Evolutionary conservation across 176 grass and related monocot genomes (phyloP).

Genomic region (Eragrostis nindensis): DNA sequence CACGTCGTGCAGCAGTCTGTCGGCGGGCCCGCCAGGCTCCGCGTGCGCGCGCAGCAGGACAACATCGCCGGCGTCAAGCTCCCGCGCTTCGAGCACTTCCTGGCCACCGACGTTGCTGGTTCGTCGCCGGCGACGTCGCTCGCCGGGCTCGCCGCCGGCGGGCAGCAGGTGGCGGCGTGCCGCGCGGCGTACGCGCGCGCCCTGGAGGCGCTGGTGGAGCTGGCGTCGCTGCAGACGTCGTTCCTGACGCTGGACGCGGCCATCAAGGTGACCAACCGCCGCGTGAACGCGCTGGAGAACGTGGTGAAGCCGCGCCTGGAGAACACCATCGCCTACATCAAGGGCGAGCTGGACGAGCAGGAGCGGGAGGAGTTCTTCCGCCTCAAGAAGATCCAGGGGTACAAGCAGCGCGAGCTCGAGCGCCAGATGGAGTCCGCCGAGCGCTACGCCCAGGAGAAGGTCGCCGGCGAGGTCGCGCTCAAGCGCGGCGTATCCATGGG

Average conservation of each 20-base stretch:
- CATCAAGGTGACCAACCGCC: constrained; percentile 83
- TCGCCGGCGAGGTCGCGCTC: constrained; percentile 50
- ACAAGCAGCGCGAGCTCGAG: constrained; percentile 65
- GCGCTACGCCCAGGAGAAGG: constrained; percentile 56
- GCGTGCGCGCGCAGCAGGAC: constrained; percentile 68
- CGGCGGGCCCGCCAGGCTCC: constrained; percentile 52
- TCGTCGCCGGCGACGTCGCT: constrained; percentile 21
- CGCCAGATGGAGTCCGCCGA: constrained; percentile 48
- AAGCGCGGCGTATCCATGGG: constrained; percentile 64
- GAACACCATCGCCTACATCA: constrained; percentile 82
- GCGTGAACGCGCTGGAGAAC: constrained; percentile 79
- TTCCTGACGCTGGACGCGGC: constrained; percentile 85
- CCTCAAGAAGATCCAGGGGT: constrained; percentile 82
- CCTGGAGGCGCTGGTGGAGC: constrained; percentile 74
- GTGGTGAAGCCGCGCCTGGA: constrained; percentile 74
- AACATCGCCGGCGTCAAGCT: constrained; percentile 81
- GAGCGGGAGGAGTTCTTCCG: constrained; percentile 94
- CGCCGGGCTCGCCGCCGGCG: constrained; percentile 66
- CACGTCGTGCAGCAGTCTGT: constrained; percentile 68
- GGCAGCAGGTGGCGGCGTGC: constrained; percentile 77
- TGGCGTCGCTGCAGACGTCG: constrained; percentile 83
- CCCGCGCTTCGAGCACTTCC: constrained; percentile 68
- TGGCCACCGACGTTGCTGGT: background rate
- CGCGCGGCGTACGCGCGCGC: constrained; percentile 57
- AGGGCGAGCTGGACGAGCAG: constrained; percentile 72